Evolutionary conservation across 192 early-diverging fungal genomes (phyloP), one percentile per base, ranked within the genome.

Genomic region (Backusella australiensis): DNA sequence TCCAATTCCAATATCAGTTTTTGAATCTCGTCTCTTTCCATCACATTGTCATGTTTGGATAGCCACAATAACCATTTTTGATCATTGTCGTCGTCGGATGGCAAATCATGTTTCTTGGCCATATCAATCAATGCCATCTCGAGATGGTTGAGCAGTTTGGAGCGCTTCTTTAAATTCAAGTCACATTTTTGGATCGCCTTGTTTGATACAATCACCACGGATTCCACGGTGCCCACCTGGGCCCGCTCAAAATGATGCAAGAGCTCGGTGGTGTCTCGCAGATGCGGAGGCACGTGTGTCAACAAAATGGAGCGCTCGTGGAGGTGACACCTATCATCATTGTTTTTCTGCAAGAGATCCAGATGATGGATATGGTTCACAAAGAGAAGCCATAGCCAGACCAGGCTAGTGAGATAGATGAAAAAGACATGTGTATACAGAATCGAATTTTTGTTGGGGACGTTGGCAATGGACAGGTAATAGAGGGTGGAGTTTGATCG

Each of bases 341-440:
- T 66, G 4, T 88, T 78, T 21, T 84, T 78, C n/a, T 79, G 71
- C n/a, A 83, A 73, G 67, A 89, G 77, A 21, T 85, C 80, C 72
- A 88, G 82, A 75, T 86, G 90, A 46, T 87, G 83, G 77, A 83
- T 84, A 36, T 86, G 85, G 74, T 90, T 89, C 4, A 80, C 86
- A 65, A 85, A 89, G n/a, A 90, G 63, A 0, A 90, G 69, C 49
- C 83, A 88, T 70, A 90, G 79, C 86, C 87, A 88, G 44, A 78
- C 79, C 12, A 87, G n/a, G 39, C 82, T 81, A 6, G 88, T 77
- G 17, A 85, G 53, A 53, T 86, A 89, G 0, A 82, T 77, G 53
- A 86, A 82, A 35, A 88, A 72, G 3, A 86, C 77, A 71, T 91
- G 90, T 9, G 86, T 82, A 86, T 87, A 91, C 1, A 91, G 69